Conservation (phyloP, 2,329 filamentous ascomycete genomes). For the Fusarium sp. region DNA sequence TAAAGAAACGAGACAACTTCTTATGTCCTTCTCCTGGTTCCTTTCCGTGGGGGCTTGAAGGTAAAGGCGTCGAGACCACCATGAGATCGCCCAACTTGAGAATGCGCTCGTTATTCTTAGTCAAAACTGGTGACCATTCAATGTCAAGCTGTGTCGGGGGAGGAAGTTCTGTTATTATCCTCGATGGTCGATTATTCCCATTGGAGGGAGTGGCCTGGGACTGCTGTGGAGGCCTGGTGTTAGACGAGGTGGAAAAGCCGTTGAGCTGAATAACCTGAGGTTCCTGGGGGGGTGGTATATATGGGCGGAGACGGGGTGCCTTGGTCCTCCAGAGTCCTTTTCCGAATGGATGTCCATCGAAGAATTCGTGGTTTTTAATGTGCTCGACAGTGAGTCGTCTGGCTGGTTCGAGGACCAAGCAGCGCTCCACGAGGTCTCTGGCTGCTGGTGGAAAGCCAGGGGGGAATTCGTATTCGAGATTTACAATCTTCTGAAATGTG, state of each 20-base stretch:
- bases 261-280: slow-evolving; percentile 79
- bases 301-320: slow-evolving; percentile 86
- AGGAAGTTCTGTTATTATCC: slow-evolving; percentile 93
- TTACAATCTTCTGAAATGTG: slow-evolving; percentile 98
- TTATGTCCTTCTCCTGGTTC: slow-evolving; percentile 79
- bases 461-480: slow-evolving; percentile 93
- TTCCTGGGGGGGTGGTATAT: slow-evolving; percentile 80
- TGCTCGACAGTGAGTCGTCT: slow-evolving; percentile 91
- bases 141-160: slow-evolving; percentile 98
- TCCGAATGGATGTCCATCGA: slow-evolving; percentile 86
- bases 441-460: slow-evolving; percentile 86
- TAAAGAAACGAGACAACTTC: slow-evolving; percentile 94
- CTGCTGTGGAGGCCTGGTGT: slow-evolving; percentile 48
- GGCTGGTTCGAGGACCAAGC: slow-evolving; percentile 87
- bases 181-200: slow-evolving; percentile 69
- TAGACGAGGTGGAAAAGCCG: slow-evolving; percentile 53
- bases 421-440: slow-evolving; percentile 87
- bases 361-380: slow-evolving; percentile 96
- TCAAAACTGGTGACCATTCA: slow-evolving; percentile 97
- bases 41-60: slow-evolving; percentile 78
- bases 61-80: slow-evolving; percentile 81
- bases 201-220: slow-evolving; percentile 53
- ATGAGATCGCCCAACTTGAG: slow-evolving; percentile 91
- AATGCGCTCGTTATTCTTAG: slow-evolving; percentile 90
- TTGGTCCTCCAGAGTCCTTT: slow-evolving; percentile 88